Conservation (phyloP, 192 early-diverging fungal species). For the Mortierella antarctica region DNA sequence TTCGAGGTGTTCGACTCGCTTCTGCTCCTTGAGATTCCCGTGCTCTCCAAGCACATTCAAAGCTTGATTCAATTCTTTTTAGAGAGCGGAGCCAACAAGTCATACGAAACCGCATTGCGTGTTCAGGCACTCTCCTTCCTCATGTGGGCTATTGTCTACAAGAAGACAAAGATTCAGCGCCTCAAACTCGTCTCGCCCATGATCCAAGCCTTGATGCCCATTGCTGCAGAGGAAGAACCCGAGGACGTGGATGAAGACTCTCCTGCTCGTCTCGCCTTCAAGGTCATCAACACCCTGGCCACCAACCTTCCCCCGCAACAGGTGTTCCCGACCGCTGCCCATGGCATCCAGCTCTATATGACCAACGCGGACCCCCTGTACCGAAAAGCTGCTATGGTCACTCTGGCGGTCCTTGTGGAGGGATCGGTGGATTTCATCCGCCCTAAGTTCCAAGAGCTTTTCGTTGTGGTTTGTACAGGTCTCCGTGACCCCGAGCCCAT, state of each 20-base stretch:
- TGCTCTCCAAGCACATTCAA: constrained; percentile 81
- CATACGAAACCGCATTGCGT: constrained; percentile 78
- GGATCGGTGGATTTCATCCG: constrained; percentile 89
- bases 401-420: constrained; percentile 80
- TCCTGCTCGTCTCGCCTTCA: constrained; percentile 72
- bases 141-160: constrained; percentile 81
- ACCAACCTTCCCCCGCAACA: constrained; percentile 88
- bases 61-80: constrained; percentile 87
- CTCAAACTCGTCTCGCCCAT: constrained; percentile 85
- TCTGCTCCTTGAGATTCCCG: constrained; percentile 81
- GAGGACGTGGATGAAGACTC: constrained; percentile 87
- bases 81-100: constrained; percentile 72
- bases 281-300: constrained; percentile 81
- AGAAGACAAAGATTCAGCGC: constrained; percentile 86
- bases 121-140: constrained; percentile 88
- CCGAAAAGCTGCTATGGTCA: constrained; percentile 90
- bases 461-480: constrained; percentile 78
- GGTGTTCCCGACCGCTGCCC: constrained; percentile 84
- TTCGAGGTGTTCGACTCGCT: constrained; percentile 91
- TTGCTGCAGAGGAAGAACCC: constrained; percentile 83
- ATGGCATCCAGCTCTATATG: constrained; percentile 81
- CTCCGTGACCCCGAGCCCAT: constrained; percentile 82
- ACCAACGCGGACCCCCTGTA: constrained; percentile 77
- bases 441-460: constrained; percentile 78
- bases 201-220: constrained; percentile 83